These are phyloP conservation scores for Saccharomycopsis sp. DNA, from an alignment of 805 yeast species.

Conservation along the genomic window DNA sequence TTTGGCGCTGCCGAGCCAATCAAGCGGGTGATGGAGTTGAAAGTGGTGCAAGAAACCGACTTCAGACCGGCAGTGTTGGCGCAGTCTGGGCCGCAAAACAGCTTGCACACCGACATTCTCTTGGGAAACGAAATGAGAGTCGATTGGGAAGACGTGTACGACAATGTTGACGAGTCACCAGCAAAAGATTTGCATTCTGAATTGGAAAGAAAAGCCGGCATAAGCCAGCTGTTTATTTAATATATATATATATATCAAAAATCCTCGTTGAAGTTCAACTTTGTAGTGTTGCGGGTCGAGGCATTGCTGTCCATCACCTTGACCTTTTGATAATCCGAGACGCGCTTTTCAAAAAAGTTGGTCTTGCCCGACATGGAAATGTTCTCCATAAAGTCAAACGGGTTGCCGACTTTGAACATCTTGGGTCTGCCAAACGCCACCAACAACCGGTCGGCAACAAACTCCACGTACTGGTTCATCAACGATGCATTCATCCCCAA, in stretches of 20 bases:
- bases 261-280: background rate
- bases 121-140: slow-evolving; percentile 65
- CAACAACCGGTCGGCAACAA: slow-evolving; percentile 91
- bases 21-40: slow-evolving; percentile 80
- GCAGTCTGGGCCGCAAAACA: slow-evolving; percentile 52
- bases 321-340: slow-evolving; percentile 96
- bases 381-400: slow-evolving; percentile 98
- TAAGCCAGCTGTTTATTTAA: slow-evolving; percentile 25
- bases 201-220: slow-evolving; percentile 56
- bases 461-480: slow-evolving; percentile 97
- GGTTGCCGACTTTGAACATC: slow-evolving; percentile 77
- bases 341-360: slow-evolving; percentile 97
- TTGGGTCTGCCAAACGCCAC: slow-evolving; percentile 86
- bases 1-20: slow-evolving; percentile 95
- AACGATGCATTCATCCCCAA: slow-evolving; percentile 90
- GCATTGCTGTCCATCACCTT: slow-evolving; percentile 83
- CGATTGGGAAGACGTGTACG: slow-evolving; percentile 93
- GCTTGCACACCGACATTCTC: slow-evolving; percentile 69
- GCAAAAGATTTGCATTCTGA: slow-evolving; percentile 58
- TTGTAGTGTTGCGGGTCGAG: background rate
- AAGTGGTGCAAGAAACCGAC: slow-evolving; percentile 60
- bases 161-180: slow-evolving; percentile 33
- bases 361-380: slow-evolving; percentile 97
- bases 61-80: slow-evolving; percentile 59
- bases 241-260: background rate